Base-by-base conservation (phyloP, 1,284 basidiomycete genomes). In the Xerocomus amazonicus region DNA sequence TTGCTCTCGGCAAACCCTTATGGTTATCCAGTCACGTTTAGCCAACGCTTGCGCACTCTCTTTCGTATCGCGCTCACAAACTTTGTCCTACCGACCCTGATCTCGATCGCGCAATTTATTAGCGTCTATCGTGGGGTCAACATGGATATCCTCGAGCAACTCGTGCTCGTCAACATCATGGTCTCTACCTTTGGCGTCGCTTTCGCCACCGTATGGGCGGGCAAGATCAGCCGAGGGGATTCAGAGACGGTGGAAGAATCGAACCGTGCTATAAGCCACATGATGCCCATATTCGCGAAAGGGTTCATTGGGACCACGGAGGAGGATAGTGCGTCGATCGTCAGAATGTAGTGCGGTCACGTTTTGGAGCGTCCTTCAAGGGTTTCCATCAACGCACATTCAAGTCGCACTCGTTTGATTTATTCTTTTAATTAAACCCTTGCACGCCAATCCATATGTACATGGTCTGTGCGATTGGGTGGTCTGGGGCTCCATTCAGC, bases 61-160 rank as follows among this genome's bases (percentile, higher is more conserved):
- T 63, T 52, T 47, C 55, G 42, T 17, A 63, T 63, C 27, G 54
- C 64, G n/a, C 37, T 54, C 38, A 45, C 52, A 17, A 63, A 63
- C 35, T 63, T 63, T 42, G 34, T 57, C 13, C 14, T 62, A 10
- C 60, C 62, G 2, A 52, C 59, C 8, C 23, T 62, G 28, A 55
- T 67, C 41, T 67, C 66, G 14, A 52, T 68, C 12, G 54, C 43
- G 7, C 65, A 67, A 32, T 48, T 56, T 9, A 16, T 53, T 19
- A 44, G 37, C 6, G 32, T 41, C 23, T 56, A 56, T 36, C 48
- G 37, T 13, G 16, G 16, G 4, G n/a, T 27, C 12, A 6, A 28
- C 23, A 16, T 14, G 9, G 0, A 26, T 3, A 2, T 53, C n/a
- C 26, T 59, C 26, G 39, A 57, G 14, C 37, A 48, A 9, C 17